phyloP scores from a whole-genome alignment of 148 eudicot genomes.

The Cornus florida region DNA sequence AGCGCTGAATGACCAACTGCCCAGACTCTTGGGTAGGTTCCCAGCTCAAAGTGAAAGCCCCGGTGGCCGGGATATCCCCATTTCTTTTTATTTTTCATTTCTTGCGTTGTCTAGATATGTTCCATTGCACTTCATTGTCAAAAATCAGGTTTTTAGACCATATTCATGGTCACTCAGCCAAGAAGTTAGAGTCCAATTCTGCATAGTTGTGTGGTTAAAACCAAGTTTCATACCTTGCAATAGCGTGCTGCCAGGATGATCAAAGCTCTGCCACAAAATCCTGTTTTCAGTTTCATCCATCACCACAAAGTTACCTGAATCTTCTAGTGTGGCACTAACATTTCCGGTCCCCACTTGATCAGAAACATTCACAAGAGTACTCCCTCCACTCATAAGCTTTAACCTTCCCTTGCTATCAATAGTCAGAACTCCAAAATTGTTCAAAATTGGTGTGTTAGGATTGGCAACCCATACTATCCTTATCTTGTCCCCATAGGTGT shows the following conservation, averaged over 20 bases:
- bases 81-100: too few species aligned
- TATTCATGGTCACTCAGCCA: constrained; percentile 9
- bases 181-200: constrained; percentile 14
- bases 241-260: constrained; percentile 8
- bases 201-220: not conserved
- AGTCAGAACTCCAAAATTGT: not conserved
- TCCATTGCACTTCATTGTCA: too few species aligned
- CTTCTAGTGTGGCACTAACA: constrained; percentile 9
- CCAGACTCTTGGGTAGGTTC: not conserved
- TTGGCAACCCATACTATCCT: constrained; percentile 25
- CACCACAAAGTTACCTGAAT: constrained; percentile 23
- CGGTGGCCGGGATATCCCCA: not conserved
- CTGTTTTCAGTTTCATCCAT: not conserved
- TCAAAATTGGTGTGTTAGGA: constrained; percentile 4
- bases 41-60: constrained; percentile 19
- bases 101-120: too few species aligned
- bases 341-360: constrained; percentile 3
- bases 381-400: constrained; percentile 8
- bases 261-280: constrained; percentile 21
- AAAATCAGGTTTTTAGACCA: too few species aligned
- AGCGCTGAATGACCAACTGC: constrained; percentile 7
- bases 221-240: constrained; percentile 20
- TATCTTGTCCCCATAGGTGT: constrained; percentile 5
- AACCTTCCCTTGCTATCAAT: constrained; percentile 14
- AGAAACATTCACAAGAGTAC: constrained; percentile 5